A percentile compares a stretch with the other conserved stretches of the same genome.
Conservation (phyloP, 768 basidiomycete genomes). For the Amyloporia xantha region DNA sequence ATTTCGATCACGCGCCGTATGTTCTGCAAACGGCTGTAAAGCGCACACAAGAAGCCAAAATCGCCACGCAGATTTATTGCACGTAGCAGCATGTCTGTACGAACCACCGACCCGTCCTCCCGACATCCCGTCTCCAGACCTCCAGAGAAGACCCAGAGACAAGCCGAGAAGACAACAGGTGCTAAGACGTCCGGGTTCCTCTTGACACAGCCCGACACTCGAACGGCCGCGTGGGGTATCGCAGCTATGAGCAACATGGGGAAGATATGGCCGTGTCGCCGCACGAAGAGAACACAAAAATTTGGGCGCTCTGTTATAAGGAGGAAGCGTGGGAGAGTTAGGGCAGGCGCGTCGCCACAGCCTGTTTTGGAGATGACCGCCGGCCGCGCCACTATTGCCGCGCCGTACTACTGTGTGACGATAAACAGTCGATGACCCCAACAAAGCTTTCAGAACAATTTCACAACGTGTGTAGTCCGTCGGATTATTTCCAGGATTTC, state of each 20-base stretch:
- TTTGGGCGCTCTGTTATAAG: not conserved
- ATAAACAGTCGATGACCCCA: too few relatives aligned
- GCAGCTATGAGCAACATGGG: conserved; percentile 89
- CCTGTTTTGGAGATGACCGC: not conserved
- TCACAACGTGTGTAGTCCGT: too few relatives aligned
- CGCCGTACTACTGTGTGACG: too few relatives aligned
- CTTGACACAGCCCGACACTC: conserved; percentile 87
- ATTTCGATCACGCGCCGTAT: too few relatives aligned
- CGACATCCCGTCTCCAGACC: conserved; percentile 24
- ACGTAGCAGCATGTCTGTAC: too few relatives aligned
- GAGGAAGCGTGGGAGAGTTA: conserved; percentile 4
- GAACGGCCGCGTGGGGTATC: conserved; percentile 57
- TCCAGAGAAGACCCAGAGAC: conserved; percentile 9
- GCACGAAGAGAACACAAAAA: conserved; percentile 44
- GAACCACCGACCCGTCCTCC: conserved; percentile 77
- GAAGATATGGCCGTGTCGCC: conserved; percentile 77
- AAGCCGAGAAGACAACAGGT: conserved; percentile 54
- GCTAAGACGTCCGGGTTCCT: conserved; percentile 73
- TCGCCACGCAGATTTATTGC: too few relatives aligned
- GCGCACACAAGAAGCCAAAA: too few relatives aligned
- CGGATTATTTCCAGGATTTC: too few relatives aligned
- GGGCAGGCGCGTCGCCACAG: conserved; percentile 10
- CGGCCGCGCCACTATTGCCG: too few relatives aligned
- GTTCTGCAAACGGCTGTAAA: too few relatives aligned
- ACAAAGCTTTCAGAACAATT: too few relatives aligned